A percentile compares a stretch with the other conserved stretches of the same genome.
Conservation (phyloP, 768 basidiomycete genomes). For the Macrolepiota fuliginosa region DNA sequence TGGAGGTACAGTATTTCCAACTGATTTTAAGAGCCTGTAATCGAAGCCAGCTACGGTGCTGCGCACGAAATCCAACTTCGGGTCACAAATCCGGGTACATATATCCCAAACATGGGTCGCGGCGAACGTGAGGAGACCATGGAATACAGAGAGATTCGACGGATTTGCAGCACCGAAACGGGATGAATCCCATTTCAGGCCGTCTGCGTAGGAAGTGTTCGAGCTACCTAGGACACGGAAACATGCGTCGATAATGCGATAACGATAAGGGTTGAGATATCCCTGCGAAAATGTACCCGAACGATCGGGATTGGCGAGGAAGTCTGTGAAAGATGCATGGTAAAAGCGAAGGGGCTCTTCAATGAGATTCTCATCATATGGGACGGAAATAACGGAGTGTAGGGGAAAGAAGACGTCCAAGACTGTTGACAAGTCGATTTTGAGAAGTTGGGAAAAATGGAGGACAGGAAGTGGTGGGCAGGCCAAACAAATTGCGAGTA, state of each 20-base stretch:
- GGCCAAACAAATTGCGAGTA: background rate
- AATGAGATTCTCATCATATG: background rate
- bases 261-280: background rate
- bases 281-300: background rate
- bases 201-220: background rate
- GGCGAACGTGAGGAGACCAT: background rate
- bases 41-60: background rate
- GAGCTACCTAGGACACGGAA: background rate
- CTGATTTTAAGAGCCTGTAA: background rate
- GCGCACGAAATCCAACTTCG: background rate
- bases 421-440: background rate
- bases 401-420: background rate
- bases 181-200: background rate
- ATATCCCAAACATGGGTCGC: background rate
- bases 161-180: background rate
- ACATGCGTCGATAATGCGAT: background rate
- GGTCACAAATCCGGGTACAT: background rate
- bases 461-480: background rate
- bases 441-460: background rate
- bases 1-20: too few relatives aligned
- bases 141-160: background rate
- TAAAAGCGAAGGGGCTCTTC: background rate
- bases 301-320: background rate
- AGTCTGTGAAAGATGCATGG: background rate
- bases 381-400: background rate